A percentile compares a stretch with the other conserved stretches of the same genome.
Conservation (phyloP, 495 filamentous ascomycete species). For the Lasiosphaeriaceae sp. region DNA sequence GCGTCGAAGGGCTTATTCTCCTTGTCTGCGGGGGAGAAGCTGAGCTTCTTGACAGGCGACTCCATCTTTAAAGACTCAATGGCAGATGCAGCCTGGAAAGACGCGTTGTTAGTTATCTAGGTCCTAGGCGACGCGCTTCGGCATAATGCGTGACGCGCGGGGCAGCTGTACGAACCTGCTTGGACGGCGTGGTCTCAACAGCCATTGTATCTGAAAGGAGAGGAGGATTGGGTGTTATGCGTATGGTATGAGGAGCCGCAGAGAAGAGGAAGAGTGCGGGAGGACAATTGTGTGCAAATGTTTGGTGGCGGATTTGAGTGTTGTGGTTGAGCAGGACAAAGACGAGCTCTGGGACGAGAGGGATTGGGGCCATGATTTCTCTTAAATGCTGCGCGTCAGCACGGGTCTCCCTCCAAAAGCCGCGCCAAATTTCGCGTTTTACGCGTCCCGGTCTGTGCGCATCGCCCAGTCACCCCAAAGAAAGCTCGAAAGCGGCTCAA, state of each 20-base stretch:
- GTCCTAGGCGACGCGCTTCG: conserved; percentile 12
- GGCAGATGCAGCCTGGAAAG: conserved; percentile 69
- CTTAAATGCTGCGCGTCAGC: conserved; percentile 29
- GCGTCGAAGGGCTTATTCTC: conserved; percentile 70
- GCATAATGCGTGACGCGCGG: conserved; percentile 12
- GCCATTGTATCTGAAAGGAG: conserved; percentile 50
- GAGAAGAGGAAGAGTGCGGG: conserved; percentile 1
- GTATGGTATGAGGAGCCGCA: not conserved
- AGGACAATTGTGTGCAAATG: conserved; percentile 2
- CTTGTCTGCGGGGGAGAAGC: conserved; percentile 69
- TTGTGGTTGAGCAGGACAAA: conserved; percentile 10
- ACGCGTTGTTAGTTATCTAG: conserved; percentile 32
- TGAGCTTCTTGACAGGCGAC: conserved; percentile 84
- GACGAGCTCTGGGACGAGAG: conserved; percentile 1
- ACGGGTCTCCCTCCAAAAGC: conserved; percentile 13
- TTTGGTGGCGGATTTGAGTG: conserved; percentile 1
- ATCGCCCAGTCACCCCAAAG: not conserved
- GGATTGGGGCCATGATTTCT: conserved; percentile 15
- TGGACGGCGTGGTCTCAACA: conserved; percentile 74
- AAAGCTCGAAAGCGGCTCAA: not conserved
- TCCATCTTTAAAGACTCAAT: conserved; percentile 91
- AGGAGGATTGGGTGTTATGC: conserved; percentile 5
- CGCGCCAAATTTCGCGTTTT: conserved; percentile 7
- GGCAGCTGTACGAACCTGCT: conserved; percentile 59
- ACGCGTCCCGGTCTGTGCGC: conserved; percentile 14